Conservation (phyloP, 2,329 filamentous ascomycete species). For the Talaromyces sp. region DNA sequence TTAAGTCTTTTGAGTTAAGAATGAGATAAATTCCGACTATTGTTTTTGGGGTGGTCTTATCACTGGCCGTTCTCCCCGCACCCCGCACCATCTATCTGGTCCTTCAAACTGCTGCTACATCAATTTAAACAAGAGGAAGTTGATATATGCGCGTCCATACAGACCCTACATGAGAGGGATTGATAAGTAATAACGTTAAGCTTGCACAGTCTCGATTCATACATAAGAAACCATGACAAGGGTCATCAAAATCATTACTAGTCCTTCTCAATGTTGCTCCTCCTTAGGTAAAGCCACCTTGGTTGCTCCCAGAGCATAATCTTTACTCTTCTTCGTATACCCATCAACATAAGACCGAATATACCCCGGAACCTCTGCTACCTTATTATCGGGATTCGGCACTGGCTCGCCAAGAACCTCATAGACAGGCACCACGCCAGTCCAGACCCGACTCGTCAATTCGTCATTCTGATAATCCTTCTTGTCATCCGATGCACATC, state of each 20-base stretch:
- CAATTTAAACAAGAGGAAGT: neutral
- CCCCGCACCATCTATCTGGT: conserved; percentile 3
- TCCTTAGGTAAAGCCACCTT: conserved; percentile 25
- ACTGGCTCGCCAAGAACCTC: conserved; percentile 62
- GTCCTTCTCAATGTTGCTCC: conserved; percentile 8
- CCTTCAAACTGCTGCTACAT: neutral
- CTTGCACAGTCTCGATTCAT: neutral
- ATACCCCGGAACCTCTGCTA: conserved; percentile 60
- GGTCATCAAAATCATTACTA: neutral
- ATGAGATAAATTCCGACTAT: neutral
- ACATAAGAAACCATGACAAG: neutral
- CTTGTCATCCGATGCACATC: conserved; percentile 60
- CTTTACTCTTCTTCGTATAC: conserved; percentile 44
- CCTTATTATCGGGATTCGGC: conserved; percentile 56
- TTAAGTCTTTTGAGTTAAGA: neutral
- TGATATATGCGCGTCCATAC: neutral
- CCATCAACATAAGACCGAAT: conserved; percentile 53
- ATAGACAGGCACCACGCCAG: conserved; percentile 63
- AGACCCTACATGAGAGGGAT: neutral
- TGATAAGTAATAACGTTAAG: neutral
- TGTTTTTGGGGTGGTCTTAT: neutral
- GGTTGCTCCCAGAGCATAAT: conserved; percentile 41
- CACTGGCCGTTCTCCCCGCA: conserved; percentile 4
- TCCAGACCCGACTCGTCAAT: conserved; percentile 54
- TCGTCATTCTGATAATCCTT: conserved; percentile 51